These are phyloP conservation scores for Boechera retrofracta DNA, from an alignment of 345 rosid genomes.

Conservation along the genomic window DNA sequence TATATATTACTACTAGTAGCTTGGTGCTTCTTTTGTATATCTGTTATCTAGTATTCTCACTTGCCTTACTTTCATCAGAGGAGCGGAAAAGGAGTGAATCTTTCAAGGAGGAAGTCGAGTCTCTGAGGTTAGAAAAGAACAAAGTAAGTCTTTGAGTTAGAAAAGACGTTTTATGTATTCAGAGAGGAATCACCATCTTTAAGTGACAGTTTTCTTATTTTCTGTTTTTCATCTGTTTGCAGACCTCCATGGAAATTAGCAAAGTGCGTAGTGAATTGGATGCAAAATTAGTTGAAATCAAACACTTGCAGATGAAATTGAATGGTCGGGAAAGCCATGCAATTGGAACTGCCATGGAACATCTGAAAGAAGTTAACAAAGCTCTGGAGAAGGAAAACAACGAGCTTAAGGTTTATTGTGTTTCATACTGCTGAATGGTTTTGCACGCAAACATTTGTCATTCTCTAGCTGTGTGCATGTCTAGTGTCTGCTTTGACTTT, in stretches of 20 bases:
- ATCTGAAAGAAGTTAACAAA: constrained; percentile 56
- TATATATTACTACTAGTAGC: constrained; percentile 34
- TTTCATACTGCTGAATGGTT: constrained; percentile 3
- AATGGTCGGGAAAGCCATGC: constrained; percentile 53
- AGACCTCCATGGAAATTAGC: too few species aligned
- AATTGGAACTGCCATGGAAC: constrained; percentile 48
- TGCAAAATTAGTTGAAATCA: constrained; percentile 65
- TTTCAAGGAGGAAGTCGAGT: constrained; percentile 59
- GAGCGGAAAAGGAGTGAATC: constrained; percentile 63
- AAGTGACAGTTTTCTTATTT: too few species aligned
- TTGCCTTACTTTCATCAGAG: constrained; percentile 53
- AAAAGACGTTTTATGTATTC: background rate
- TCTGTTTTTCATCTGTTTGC: too few species aligned
- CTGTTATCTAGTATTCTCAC: constrained; percentile 22
- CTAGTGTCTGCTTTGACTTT: constrained; percentile 13
- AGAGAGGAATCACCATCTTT: too few species aligned
- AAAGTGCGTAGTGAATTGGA: constrained; percentile 16
- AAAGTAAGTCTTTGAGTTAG: constrained; percentile 52
- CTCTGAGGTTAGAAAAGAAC: constrained; percentile 61
- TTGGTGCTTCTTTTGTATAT: constrained; percentile 17
- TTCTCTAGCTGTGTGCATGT: constrained; percentile 16
- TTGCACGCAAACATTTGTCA: background rate
- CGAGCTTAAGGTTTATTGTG: constrained; percentile 60
- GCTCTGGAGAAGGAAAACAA: constrained; percentile 68
- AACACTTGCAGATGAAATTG: constrained; percentile 60